Evolutionary conservation across 352 stramenopile genomes (phyloP).

Genomic region (Aphanomyces cochlioides): DNA sequence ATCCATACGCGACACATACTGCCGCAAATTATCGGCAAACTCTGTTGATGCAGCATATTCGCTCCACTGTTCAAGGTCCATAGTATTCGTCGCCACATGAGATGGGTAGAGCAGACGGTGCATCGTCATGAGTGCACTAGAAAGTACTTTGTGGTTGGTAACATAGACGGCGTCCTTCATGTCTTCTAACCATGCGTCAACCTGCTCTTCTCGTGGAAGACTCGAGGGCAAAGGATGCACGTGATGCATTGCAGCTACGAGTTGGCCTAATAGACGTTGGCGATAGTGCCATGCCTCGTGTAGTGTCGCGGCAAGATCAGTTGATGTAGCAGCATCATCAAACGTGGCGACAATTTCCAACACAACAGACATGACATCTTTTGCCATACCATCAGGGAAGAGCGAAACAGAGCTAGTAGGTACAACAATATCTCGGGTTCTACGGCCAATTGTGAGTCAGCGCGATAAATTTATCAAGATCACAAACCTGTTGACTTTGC

Average conservation of each 20-base stretch:
- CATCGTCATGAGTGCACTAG: background rate
- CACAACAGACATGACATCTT: constrained; percentile 19
- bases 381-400: constrained; percentile 3
- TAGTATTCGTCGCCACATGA: background rate
- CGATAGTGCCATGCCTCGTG: background rate
- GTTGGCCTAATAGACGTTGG: constrained; percentile 4
- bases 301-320: background rate
- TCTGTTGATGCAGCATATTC: background rate
- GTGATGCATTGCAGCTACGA: constrained; percentile 12
- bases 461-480: background rate
- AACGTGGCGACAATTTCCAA: constrained; percentile 17
- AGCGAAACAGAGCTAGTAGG: background rate
- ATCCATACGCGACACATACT: background rate
- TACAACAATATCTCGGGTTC: background rate
- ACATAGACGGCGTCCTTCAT: background rate
- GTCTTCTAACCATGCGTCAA: background rate
- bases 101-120: constrained; percentile 9
- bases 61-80: constrained; percentile 2
- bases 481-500: constrained; percentile 2
- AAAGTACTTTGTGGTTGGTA: background rate
- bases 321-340: background rate
- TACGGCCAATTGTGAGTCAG: background rate
- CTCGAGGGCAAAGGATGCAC: background rate
- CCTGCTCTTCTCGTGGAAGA: constrained; percentile 5
- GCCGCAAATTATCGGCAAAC: constrained; percentile 14